Base-by-base conservation (phyloP, 371 early-diverging fungal genomes). In the Batrachochytrium dendrobatidis region DNA sequence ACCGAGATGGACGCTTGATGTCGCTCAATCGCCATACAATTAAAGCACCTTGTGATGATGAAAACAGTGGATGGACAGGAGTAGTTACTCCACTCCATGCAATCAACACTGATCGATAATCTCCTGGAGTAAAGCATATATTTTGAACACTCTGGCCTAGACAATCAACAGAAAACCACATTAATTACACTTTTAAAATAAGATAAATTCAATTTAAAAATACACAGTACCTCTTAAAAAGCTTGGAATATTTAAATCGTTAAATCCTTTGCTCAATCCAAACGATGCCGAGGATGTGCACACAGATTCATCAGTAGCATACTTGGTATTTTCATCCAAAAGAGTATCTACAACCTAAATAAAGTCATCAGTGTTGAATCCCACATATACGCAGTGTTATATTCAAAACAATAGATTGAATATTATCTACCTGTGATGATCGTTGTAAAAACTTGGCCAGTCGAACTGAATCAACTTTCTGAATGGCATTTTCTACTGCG, bases 301-400 rank as follows among this genome's bases (percentile, higher is more conserved):
- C 8, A 4, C 25, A 5, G 3, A 4, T 7, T 24, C 5, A 24
- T 48, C 49, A 48, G 29, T 8, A 8, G 25, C 49, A 6, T 29
- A 22, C n/a, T 51, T 56, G 0, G 45, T 32, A 33, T 71, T 74
- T 50, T 74, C 74, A n/a, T 74, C 74, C 24, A 74, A 44, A 8
- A 74, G 34, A 3, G 62, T 51, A 24, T 74, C 71, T 58, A 74
- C 61, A n/a, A 73, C 70, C 73, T 72, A 24, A 28, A 29, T 10
- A 10, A 20, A 3, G n/a, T n/a, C n/a, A n/a, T n/a, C n/a, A n/a
- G 7, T 24, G 7, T 8, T 26, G 24, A 30, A 12, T 15, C 34
- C 18, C 28, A 60, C 12, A 25, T 34, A 43, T 53, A 43, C 32
- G 34, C 45, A 34, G 46, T n/a, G 32, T 32, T 34, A 25, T 24